phyloP scores from a whole-genome alignment of 225 moss, liverwort and hornwort species.

The Takakia lepidozioides region DNA sequence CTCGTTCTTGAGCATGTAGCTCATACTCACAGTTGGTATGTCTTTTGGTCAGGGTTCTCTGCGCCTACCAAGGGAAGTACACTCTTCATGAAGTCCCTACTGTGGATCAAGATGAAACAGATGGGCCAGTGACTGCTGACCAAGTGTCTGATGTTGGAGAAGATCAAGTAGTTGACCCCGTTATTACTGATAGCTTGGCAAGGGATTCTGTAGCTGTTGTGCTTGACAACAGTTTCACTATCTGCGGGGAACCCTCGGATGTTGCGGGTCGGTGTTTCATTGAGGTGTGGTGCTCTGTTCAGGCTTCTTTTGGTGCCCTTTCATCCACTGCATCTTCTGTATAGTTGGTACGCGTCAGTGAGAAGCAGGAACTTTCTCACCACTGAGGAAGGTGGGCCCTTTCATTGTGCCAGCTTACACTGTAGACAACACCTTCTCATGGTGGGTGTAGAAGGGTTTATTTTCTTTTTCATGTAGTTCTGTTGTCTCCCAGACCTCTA shows the following conservation, averaged over 20 bases:
- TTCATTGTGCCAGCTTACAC: no score
- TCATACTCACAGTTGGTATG: no score
- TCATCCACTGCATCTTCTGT: neutral
- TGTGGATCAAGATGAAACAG: neutral
- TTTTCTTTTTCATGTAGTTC: no score
- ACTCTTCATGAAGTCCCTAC: conserved; percentile 6
- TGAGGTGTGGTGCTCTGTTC: conserved; percentile 43
- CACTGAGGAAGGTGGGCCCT: no score
- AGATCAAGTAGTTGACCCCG: neutral
- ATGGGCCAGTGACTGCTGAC: conserved; percentile 13
- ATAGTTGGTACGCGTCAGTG: no score
- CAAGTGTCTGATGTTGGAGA: conserved; percentile 4
- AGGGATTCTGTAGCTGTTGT: no score
- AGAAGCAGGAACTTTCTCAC: no score
- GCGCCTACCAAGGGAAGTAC: conserved; percentile 40
- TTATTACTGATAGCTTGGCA: conserved; percentile 1
- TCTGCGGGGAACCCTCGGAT: conserved; percentile 22
- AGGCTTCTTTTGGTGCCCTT: neutral
- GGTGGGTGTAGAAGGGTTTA: no score
- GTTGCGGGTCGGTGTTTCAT: conserved; percentile 73
- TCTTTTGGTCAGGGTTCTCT: conserved; percentile 24
- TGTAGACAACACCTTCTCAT: no score
- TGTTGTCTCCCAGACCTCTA: no score
- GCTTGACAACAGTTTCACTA: conserved; percentile 15
- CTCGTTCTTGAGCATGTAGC: no score